Percentiles rank a stretch among this genome's conserved stretches.
Conservation (phyloP, 495 filamentous ascomycete species). For the Aspergillus ellipticus region DNA sequence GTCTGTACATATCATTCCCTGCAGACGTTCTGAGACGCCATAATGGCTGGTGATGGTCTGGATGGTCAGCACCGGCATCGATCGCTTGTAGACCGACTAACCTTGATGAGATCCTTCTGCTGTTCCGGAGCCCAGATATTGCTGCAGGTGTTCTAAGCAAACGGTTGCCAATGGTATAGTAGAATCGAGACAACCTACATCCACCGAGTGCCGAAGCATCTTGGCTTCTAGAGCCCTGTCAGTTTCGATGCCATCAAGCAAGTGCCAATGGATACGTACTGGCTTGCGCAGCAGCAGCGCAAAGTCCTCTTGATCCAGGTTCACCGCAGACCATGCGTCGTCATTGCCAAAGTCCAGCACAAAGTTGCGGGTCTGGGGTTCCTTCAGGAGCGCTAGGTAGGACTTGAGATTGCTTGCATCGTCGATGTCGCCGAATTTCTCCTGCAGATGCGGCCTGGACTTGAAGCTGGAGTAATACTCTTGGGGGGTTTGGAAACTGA, state of each 20-base stretch:
- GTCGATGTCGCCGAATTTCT: constrained; percentile 56
- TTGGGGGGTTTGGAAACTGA: constrained; percentile 20
- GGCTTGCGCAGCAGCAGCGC: constrained; percentile 28
- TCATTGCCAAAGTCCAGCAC: constrained; percentile 68
- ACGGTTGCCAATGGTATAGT: not conserved
- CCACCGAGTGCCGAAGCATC: constrained; percentile 56
- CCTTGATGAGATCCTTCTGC: constrained; percentile 53
- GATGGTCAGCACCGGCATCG: not conserved
- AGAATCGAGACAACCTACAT: constrained; percentile 48
- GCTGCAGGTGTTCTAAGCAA: constrained; percentile 28
- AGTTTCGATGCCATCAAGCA: not conserved
- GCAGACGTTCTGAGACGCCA: constrained; percentile 63
- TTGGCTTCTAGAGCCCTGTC: constrained; percentile 27
- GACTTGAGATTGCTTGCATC: constrained; percentile 40
- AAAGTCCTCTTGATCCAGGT: constrained; percentile 50
- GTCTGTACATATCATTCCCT: constrained; percentile 61
- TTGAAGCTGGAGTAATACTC: constrained; percentile 39
- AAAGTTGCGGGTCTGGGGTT: constrained; percentile 55
- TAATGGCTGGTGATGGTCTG: constrained; percentile 50
- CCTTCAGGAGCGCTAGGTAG: constrained; percentile 31
- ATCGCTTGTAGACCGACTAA: constrained; percentile 8
- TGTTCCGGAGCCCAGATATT: constrained; percentile 70
- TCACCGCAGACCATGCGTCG: constrained; percentile 57
- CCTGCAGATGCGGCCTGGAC: constrained; percentile 13
- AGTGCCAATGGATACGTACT: constrained; percentile 18